Conservation (phyloP, 768 basidiomycete genomes). For the Lepiota brunneoincarnata region DNA sequence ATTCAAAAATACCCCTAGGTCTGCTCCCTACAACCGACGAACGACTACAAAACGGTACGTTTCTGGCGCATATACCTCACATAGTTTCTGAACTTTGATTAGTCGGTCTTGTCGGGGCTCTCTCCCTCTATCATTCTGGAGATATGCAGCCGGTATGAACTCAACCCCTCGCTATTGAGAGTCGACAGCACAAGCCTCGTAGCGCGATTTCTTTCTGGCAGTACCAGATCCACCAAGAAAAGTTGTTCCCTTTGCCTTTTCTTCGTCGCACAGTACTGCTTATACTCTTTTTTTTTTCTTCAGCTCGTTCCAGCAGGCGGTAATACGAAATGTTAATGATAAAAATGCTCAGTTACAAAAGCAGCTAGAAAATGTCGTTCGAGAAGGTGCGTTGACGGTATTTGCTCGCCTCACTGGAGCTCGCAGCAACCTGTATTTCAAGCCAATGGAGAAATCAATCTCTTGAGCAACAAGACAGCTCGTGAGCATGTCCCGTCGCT, state of each 20-base stretch:
- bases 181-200: constrained; percentile 4
- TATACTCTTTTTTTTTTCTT: constrained; percentile 8
- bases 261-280: constrained; percentile 11
- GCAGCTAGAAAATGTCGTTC: constrained; percentile 78
- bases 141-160: constrained; percentile 69
- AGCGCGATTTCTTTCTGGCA: constrained; percentile 91
- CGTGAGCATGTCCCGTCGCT: constrained; percentile 35
- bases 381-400: constrained; percentile 67
- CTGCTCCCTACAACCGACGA: constrained; percentile 80
- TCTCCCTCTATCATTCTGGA: constrained; percentile 75
- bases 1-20: constrained; percentile 41
- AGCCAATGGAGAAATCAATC: constrained; percentile 78
- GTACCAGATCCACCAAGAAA: constrained; percentile 86
- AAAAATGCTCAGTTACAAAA: constrained; percentile 82
- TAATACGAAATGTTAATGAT: constrained; percentile 77
- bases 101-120: constrained; percentile 86
- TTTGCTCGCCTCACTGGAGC: background rate
- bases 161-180: background rate
- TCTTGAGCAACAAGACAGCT: constrained; percentile 66
- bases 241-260: constrained; percentile 35
- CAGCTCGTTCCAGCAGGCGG: constrained; percentile 83
- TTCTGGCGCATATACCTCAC: constrained; percentile 31
- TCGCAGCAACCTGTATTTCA: background rate
- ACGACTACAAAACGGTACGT: constrained; percentile 86
- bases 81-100: constrained; percentile 11